A percentile compares a stretch with the other conserved stretches of the same genome.
These are phyloP conservation scores for Castanea sativa DNA, from an alignment of 306 rosid species.

Conservation along the genomic window DNA sequence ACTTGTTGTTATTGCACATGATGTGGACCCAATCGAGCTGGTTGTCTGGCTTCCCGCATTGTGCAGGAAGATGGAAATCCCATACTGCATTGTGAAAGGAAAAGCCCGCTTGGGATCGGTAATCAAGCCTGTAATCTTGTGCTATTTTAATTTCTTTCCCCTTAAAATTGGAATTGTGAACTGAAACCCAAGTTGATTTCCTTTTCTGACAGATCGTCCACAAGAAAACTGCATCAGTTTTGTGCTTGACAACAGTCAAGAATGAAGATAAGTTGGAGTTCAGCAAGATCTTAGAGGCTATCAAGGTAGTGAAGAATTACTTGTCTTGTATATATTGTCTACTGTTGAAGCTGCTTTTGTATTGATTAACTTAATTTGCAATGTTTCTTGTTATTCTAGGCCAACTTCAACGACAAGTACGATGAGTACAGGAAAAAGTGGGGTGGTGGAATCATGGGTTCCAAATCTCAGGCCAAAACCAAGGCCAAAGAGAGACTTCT, in stretches of 20 bases:
- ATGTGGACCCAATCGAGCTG: slow-evolving; percentile 77
- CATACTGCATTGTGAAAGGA: slow-evolving; percentile 89
- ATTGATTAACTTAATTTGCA: not conserved
- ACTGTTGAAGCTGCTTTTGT: not conserved
- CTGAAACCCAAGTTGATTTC: not conserved
- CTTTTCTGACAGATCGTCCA: slow-evolving; percentile 55
- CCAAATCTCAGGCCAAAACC: slow-evolving; percentile 81
- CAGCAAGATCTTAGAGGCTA: slow-evolving; percentile 54
- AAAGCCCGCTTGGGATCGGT: slow-evolving; percentile 79
- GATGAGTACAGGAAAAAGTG: slow-evolving; percentile 80
- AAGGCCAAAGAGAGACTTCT: slow-evolving; percentile 57
- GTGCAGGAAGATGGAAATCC: slow-evolving; percentile 89
- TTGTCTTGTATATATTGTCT: not conserved
- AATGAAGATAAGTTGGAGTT: slow-evolving; percentile 50
- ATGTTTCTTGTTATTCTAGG: slow-evolving; percentile 36
- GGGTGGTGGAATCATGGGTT: slow-evolving; percentile 92
- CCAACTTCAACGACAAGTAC: slow-evolving; percentile 82
- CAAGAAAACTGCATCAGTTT: slow-evolving; percentile 71
- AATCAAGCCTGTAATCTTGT: not conserved
- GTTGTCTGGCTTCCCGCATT: slow-evolving; percentile 88
- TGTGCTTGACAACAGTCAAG: slow-evolving; percentile 81
- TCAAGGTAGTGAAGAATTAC: slow-evolving; percentile 45
- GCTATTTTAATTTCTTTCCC: not conserved
- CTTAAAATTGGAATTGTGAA: not conserved
- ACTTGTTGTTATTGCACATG: slow-evolving; percentile 83